phyloP scores from a whole-genome alignment of 768 basidiomycete genomes.

The Tricholoma terreum region DNA sequence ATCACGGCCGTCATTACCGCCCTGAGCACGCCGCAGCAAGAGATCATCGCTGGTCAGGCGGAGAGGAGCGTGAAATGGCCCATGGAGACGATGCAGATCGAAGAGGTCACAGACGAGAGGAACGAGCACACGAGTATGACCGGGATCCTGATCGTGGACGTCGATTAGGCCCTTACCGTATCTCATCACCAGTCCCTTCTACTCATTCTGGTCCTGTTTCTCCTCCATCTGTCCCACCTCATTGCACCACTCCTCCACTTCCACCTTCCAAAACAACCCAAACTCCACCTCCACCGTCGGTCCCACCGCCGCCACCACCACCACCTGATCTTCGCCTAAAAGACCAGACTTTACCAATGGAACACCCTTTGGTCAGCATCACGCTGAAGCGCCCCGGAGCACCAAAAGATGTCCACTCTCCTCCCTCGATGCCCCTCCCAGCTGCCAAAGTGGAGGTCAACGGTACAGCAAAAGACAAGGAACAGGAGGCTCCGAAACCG shows the following conservation, averaged over 20 bases:
- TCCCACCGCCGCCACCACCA: slow-evolving; percentile 35
- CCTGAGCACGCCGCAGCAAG: slow-evolving; percentile 16
- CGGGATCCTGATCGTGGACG: slow-evolving; percentile 21
- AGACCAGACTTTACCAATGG: slow-evolving; percentile 20
- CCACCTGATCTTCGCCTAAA: slow-evolving; percentile 29
- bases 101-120: slow-evolving; percentile 8
- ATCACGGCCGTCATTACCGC: slow-evolving; percentile 26
- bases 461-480: slow-evolving; percentile 10
- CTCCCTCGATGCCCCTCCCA: slow-evolving; percentile 31
- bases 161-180: slow-evolving; percentile 20
- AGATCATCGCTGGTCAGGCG: slow-evolving; percentile 19
- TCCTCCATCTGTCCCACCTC: slow-evolving; percentile 14
- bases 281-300: slow-evolving; percentile 14
- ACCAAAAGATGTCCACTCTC: slow-evolving; percentile 45
- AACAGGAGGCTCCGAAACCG: slow-evolving; percentile 21
- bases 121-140: slow-evolving; percentile 14
- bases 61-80: slow-evolving; percentile 34
- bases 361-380: slow-evolving; percentile 42
- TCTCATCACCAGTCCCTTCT: slow-evolving; percentile 12
- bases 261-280: slow-evolving; percentile 15
- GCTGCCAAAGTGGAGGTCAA: slow-evolving; percentile 11
- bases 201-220: slow-evolving; percentile 15
- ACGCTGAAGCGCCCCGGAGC: slow-evolving; percentile 45
- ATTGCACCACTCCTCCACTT: slow-evolving; percentile 19
- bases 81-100: slow-evolving; percentile 27